A percentile compares a stretch with the other conserved stretches of the same genome.
These are phyloP conservation scores for Salicornia ramosissima DNA, from an alignment of 148 eudicot genomes.

Conservation along the genomic window DNA sequence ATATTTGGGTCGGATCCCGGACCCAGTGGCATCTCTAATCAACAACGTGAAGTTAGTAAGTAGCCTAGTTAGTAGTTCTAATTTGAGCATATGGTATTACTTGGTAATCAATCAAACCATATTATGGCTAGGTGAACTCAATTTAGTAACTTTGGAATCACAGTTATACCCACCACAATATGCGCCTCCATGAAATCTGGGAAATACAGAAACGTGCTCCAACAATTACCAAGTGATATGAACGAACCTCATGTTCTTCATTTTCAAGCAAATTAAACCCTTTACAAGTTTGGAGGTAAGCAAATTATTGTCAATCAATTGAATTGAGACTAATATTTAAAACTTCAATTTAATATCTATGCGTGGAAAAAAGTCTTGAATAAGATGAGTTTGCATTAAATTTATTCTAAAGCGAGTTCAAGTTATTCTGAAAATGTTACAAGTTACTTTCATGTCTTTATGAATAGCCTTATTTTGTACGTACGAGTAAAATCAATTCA, in stretches of 20 bases:
- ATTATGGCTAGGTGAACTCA: not conserved
- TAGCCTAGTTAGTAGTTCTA: not conserved
- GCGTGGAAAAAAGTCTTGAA: no score
- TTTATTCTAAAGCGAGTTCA: no score
- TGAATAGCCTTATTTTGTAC: no score
- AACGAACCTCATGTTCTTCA: not conserved
- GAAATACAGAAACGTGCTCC: not conserved
- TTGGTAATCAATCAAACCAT: not conserved
- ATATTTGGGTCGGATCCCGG: no score
- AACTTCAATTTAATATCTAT: no score
- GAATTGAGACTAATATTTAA: conserved; percentile 1
- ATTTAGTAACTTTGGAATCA: not conserved
- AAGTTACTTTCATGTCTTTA: no score
- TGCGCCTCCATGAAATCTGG: not conserved
- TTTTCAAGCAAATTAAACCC: not conserved
- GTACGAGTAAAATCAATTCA: no score
- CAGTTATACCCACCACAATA: not conserved
- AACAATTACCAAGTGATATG: not conserved
- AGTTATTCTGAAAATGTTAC: no score
- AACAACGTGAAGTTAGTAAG: no score
- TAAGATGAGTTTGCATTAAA: no score
- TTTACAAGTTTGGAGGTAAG: not conserved
- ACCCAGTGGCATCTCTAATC: no score
- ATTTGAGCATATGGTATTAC: not conserved
- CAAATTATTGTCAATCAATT: not conserved